Base-by-base conservation (phyloP, 2,329 filamentous ascomycete species). In the Aureobasidium sp. region DNA sequence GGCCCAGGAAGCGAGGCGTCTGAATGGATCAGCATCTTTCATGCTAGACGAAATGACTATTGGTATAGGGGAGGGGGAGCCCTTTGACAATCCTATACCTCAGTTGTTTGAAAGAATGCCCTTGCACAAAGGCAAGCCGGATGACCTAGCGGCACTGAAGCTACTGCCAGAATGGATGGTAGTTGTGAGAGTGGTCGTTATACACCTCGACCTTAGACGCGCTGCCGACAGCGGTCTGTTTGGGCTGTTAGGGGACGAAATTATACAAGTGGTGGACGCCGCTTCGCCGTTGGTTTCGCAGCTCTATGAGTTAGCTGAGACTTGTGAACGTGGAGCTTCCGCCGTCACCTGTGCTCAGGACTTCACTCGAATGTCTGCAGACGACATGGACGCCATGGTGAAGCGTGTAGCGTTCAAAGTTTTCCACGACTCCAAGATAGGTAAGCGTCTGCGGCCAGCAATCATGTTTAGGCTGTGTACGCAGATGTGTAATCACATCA, bases 181-280 rank as follows among this genome's bases (percentile, higher is more conserved):
- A 31, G 58, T 65, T 33, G 39, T 65, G 19, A 50, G 45, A 22
- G 47, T 60, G 29, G 24, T 63, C 52, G 49, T 65, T 33, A 48
- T 65, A 40, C 61, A 65, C 53, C 45, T 53, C 29, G 42, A 60
- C 27, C 3, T 56, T 42, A 31, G 31, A 44, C 33, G 27, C 29
- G 64, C 47, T 31, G 59, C 37, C 19, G 54, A 27, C 8, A 59
- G 52, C 35, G 64, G 64, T 35, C 60, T 64, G 33, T 64, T 65
- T 48, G 64, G 64, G 44, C 45, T 64, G 8, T 52, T 57, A 11
- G 62, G 62, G 19, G 64, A 65, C 37, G 64, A 58, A 24, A 42
- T 29, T 29, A 24, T 65, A 31, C 64, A 65, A 52, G 37, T 65
- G 33, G 49, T 65, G 22, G 62, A 64, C 31, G 61, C 57, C 57